Conservation (phyloP, 805 yeast species). For the Candida verbasci region DNA sequence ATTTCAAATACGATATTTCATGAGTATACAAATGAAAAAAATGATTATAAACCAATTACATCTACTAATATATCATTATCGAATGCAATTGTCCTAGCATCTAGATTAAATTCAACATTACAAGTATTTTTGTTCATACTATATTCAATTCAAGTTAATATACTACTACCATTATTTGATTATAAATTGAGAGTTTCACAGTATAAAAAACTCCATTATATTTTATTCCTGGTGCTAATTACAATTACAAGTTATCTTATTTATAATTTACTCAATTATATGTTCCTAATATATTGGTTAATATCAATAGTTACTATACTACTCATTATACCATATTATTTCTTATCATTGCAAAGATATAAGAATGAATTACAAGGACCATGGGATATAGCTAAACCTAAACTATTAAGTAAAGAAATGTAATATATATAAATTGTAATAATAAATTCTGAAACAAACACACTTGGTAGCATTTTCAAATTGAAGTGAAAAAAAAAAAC, state of each 20-base stretch:
- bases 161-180: conserved; percentile 68
- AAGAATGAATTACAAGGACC: conserved; percentile 88
- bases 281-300: conserved; percentile 46
- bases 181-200: conserved; percentile 48
- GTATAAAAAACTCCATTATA: conserved; percentile 17
- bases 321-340: conserved; percentile 64
- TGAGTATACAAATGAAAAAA: conserved; percentile 59
- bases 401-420: background rate
- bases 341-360: conserved; percentile 67
- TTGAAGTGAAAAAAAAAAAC: background rate
- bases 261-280: conserved; percentile 21
- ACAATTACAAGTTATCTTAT: conserved; percentile 17
- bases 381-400: conserved; percentile 85
- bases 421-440: background rate
- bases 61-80: conserved; percentile 81
- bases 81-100: conserved; percentile 85
- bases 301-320: conserved; percentile 43
- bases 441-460: background rate
- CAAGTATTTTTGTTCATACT: conserved; percentile 82
- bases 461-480: too few relatives aligned
- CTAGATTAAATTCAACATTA: conserved; percentile 70
- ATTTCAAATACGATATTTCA: conserved; percentile 62
- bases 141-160: conserved; percentile 65
- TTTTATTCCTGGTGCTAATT: conserved; percentile 20
- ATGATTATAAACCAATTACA: conserved; percentile 46